Evolutionary conservation across 768 basidiomycete species (phyloP).

Genomic region (Agaricus subrufescens): DNA sequence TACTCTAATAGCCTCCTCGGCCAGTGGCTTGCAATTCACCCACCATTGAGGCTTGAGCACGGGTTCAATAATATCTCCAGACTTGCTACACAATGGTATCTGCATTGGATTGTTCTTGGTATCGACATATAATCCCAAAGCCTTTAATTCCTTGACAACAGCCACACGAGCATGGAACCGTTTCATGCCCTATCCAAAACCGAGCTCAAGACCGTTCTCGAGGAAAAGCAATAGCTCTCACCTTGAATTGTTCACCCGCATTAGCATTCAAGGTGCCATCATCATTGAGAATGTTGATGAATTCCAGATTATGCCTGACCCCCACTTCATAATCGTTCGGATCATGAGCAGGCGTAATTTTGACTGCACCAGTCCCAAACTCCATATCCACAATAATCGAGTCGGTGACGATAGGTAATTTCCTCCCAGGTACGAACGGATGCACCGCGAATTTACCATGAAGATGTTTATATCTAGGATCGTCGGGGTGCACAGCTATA

Average conservation of each 20-base stretch:
- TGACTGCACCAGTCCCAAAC: conserved; percentile 98
- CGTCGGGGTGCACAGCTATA: conserved; percentile 93
- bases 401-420: conserved; percentile 86
- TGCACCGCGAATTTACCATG: conserved; percentile 90
- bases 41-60: conserved; percentile 99
- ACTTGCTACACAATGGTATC: conserved; percentile 87
- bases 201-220: background rate
- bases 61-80: conserved; percentile 94
- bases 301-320: conserved; percentile 78
- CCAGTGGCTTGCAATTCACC: conserved; percentile 89
- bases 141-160: conserved; percentile 80
- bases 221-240: background rate
- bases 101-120: conserved; percentile 97
- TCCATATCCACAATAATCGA: conserved; percentile 87
- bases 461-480: conserved; percentile 89
- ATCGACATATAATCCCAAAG: conserved; percentile 81
- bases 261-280: conserved; percentile 94
- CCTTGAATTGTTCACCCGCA: conserved; percentile 75
- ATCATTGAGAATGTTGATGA: conserved; percentile 94
- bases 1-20: conserved; percentile 86
- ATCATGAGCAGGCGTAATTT: conserved; percentile 98
- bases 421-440: conserved; percentile 78
- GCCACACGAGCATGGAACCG: conserved; percentile 89
- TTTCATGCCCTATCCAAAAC: conserved; percentile 67
- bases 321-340: conserved; percentile 97